Evolutionary conservation across 108 stramenopile genomes (phyloP), one percentile per base, ranked within the genome.

Genomic region (Epithemia pelagica): DNA sequence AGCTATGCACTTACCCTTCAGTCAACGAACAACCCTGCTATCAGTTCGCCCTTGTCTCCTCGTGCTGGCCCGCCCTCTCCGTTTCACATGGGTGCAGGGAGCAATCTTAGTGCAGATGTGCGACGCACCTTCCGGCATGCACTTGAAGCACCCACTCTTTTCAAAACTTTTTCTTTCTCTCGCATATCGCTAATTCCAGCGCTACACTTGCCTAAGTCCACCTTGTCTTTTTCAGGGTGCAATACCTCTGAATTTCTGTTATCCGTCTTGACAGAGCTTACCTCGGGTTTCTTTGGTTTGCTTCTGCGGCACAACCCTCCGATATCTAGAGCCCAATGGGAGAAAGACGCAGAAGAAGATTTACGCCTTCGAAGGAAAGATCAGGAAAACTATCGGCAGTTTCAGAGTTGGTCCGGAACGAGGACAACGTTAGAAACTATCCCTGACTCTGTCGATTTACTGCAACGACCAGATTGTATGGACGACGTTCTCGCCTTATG

Each of bases 401-500:
- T 91, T 64, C 68, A 76, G 22, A 64, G 64, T 18, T 87, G 78
- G 80, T 68, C 75, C 22, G 87, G 87, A 57, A 69, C 59, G 26
- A 28, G 61, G 19, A 58, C 62, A 37, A 67, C 59, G 20, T 66
- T 69, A 30, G 56, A 21, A 24, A 59, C 19, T n/a, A 82, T 83
- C 54, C 83, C 87, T 5, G 32, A 69, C 21, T 62, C 70, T 29
- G 82, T 88, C 33, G 90, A 94, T 78, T n/a, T 91, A 19, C 73
- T 84, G 75, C 65, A 82, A 65, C 74, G 92, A 19, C 87, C 85
- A 8, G 92, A 94, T 66, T 91, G 89, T 64, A 65, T 94, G 66
- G 92, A 94, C 61, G 92, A 94, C 71, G 66, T 94, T 20, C 73
- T 91, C 52, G 89, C 89, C 0, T 64, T 94, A 37, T 88, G 83